A percentile compares a stretch with the other conserved stretches of the same genome.
These are phyloP conservation scores for Vigna radiata DNA, from an alignment of 306 rosid genomes.

Conservation along the genomic window DNA sequence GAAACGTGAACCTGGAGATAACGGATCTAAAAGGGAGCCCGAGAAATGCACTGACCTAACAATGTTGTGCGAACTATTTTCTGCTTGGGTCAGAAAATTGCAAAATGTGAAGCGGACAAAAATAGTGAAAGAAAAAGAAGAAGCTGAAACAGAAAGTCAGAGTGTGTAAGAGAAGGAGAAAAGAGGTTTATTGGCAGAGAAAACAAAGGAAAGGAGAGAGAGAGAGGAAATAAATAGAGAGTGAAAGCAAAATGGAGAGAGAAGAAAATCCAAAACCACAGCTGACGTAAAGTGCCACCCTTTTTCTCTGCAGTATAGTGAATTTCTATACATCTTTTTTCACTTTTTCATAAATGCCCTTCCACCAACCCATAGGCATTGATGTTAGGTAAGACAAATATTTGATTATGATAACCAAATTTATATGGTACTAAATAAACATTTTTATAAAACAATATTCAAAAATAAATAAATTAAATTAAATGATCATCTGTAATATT, in stretches of 20 bases:
- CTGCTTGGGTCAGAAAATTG: not conserved
- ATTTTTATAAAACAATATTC: too few relatives aligned
- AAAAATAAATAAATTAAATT: too few relatives aligned
- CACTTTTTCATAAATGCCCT: conserved; percentile 29
- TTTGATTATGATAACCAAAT: too few relatives aligned
- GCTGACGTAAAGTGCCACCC: conserved; percentile 64
- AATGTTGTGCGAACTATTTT: not conserved
- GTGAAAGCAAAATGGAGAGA: not conserved
- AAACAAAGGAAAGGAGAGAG: not conserved
- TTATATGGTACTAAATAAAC: too few relatives aligned
- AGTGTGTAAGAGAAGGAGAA: conserved; percentile 11
- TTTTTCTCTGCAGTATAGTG: not conserved
- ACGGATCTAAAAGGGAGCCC: conserved; percentile 50
- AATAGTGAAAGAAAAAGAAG: not conserved
- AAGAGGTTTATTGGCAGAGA: conserved; percentile 13
- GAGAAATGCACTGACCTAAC: conserved; percentile 33
- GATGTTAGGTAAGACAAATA: too few relatives aligned
- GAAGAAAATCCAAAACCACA: conserved; percentile 50
- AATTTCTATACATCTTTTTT: not conserved
- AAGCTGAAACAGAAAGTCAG: conserved; percentile 17
- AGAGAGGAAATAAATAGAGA: not conserved
- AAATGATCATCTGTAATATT: too few relatives aligned
- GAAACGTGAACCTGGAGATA: conserved; percentile 19
- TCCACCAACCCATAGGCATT: not conserved
- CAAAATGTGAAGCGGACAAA: conserved; percentile 19